A percentile compares a stretch with the other conserved stretches of the same genome.
phyloP scores from a whole-genome alignment of 805 yeast species.

The Barnettozyma botsteinii region DNA sequence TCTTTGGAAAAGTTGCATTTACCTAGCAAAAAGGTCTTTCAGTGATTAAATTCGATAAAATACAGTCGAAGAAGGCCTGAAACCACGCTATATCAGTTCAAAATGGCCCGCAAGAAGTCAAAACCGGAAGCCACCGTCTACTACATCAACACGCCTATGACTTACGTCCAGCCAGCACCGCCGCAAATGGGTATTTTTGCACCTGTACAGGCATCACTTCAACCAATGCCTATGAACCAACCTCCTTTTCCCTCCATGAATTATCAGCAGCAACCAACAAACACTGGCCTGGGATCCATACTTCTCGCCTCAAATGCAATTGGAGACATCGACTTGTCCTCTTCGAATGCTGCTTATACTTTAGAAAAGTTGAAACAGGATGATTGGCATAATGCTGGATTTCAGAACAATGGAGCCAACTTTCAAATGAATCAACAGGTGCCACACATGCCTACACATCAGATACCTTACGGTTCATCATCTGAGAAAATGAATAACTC shows the following conservation, averaged over 20 bases:
- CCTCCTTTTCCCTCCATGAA: neutral
- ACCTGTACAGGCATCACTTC: neutral
- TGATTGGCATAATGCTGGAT: neutral
- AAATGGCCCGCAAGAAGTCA: constrained; percentile 8
- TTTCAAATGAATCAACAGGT: neutral
- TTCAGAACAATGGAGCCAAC: too few relatives aligned
- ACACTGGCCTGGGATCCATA: neutral
- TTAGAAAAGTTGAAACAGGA: neutral
- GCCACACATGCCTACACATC: neutral
- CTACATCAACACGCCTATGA: constrained; percentile 4
- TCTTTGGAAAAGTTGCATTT: neutral
- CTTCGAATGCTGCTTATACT: constrained; percentile 3
- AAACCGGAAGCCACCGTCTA: constrained; percentile 7
- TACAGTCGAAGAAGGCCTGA: too few relatives aligned
- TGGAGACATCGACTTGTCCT: constrained; percentile 2
- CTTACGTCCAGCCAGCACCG: neutral
- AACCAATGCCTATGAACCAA: neutral
- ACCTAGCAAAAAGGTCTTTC: neutral
- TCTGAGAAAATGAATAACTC: too few relatives aligned
- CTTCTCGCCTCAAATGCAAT: constrained; percentile 1
- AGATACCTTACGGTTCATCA: too few relatives aligned
- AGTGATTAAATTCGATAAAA: neutral
- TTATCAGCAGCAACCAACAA: neutral
- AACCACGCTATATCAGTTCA: neutral
- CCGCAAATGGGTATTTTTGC: neutral